A percentile compares a stretch with the other conserved stretches of the same genome.
Conservation (phyloP, 2,329 filamentous ascomycete genomes). For the Coniochaeta ligniaria region DNA sequence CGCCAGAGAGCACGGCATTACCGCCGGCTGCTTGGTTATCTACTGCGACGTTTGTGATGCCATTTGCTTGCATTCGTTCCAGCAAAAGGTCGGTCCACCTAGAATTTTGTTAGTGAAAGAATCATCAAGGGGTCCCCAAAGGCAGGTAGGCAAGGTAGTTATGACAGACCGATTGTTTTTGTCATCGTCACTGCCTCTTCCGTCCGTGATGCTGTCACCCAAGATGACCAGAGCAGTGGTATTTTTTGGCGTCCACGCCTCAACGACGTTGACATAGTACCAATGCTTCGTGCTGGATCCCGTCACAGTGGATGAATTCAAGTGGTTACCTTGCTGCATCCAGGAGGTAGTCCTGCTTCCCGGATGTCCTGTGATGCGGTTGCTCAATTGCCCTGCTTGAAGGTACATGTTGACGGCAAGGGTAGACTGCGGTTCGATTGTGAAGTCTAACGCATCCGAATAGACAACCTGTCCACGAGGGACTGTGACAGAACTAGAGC, state of each 20-base stretch:
- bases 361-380: constrained; percentile 55
- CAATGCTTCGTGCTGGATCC: constrained; percentile 31
- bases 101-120: neutral
- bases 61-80: constrained; percentile 38
- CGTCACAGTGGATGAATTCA: constrained; percentile 37
- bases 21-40: constrained; percentile 62
- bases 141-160: neutral
- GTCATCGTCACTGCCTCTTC: constrained; percentile 54
- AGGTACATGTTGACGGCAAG: constrained; percentile 54
- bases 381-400: constrained; percentile 45
- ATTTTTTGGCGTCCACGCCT: constrained; percentile 42
- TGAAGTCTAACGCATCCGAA: constrained; percentile 53
- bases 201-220: constrained; percentile 62
- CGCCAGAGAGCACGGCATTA: constrained; percentile 56
- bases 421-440: constrained; percentile 40
- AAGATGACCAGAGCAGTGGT: constrained; percentile 45
- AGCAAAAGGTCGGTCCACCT: constrained; percentile 53
- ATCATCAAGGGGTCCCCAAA: no score
- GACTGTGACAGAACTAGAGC: constrained; percentile 36
- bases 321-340: constrained; percentile 51
- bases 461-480: constrained; percentile 51
- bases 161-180: constrained; percentile 43
- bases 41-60: constrained; percentile 43
- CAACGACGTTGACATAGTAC: constrained; percentile 55
- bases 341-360: constrained; percentile 57